These are phyloP conservation scores for Penstemon davidsonii DNA, from an alignment of 257 asterid genomes.

Conservation along the genomic window DNA sequence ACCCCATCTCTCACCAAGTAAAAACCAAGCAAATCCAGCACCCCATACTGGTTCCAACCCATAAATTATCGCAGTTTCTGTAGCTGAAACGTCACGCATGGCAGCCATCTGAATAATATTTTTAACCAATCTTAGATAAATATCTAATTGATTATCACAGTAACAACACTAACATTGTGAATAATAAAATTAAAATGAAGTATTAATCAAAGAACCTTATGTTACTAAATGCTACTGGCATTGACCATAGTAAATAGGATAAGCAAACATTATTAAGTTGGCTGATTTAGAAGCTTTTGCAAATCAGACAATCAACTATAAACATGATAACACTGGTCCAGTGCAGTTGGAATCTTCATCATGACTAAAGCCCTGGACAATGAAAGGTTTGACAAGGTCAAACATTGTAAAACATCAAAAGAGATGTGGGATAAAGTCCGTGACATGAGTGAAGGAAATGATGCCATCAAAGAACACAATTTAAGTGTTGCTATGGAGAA, in stretches of 20 bases:
- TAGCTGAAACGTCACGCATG: conserved; percentile 73
- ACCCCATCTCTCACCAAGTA: conserved; percentile 92
- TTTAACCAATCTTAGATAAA: conserved; percentile 4
- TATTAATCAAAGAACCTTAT: neutral
- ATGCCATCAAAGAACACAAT: too few species aligned
- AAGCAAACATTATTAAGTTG: neutral
- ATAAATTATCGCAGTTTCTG: conserved; percentile 76
- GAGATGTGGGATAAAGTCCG: too few species aligned
- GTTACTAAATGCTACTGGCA: neutral
- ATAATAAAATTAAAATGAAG: too few species aligned
- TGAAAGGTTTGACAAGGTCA: too few species aligned
- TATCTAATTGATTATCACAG: neutral
- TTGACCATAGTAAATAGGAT: neutral
- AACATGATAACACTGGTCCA: too few species aligned
- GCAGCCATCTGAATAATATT: conserved; percentile 49
- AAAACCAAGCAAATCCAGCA: conserved; percentile 84
- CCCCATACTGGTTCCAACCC: conserved; percentile 89
- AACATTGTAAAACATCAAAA: too few species aligned
- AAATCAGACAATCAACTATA: neutral
- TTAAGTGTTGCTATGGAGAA: too few species aligned
- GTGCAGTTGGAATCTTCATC: too few species aligned
- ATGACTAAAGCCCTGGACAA: too few species aligned
- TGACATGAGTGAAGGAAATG: too few species aligned
- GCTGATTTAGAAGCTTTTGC: neutral
- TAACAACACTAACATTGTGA: neutral